phyloP scores from a whole-genome alignment of 768 basidiomycete species.

The Psilocybe tampanensis region DNA sequence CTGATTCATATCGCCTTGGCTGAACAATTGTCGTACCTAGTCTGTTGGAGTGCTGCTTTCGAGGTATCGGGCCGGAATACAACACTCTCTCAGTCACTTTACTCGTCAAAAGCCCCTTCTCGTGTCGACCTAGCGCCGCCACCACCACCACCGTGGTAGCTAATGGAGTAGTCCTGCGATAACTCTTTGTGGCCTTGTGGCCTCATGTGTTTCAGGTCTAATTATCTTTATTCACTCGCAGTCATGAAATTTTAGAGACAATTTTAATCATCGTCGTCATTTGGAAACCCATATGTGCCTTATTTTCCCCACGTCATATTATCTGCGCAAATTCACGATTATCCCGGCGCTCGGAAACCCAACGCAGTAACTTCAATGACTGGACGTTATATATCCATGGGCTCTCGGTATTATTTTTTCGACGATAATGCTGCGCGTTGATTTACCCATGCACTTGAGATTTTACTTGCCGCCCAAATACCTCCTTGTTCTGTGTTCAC shows the following conservation, averaged over 20 bases:
- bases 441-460: neutral
- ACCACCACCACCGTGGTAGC: neutral
- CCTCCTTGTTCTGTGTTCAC: too few species aligned
- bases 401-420: neutral
- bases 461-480: neutral
- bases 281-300: neutral
- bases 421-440: neutral
- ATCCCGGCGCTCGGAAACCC: neutral
- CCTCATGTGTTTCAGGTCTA: neutral
- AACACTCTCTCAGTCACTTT: too few species aligned
- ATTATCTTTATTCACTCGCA: neutral
- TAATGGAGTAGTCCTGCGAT: neutral
- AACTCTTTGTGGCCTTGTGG: too few species aligned
- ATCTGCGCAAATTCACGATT: neutral
- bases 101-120: too few species aligned
- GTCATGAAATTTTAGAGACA: neutral
- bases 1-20: neutral
- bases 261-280: neutral
- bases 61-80: too few species aligned
- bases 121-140: too few species aligned
- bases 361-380: neutral
- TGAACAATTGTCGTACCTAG: neutral
- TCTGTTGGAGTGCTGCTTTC: too few species aligned
- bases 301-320: neutral
- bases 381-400: neutral